These are phyloP conservation scores for Suhomyces chickasaworum DNA, from an alignment of 1,139 yeast genomes.

Conservation along the genomic window DNA sequence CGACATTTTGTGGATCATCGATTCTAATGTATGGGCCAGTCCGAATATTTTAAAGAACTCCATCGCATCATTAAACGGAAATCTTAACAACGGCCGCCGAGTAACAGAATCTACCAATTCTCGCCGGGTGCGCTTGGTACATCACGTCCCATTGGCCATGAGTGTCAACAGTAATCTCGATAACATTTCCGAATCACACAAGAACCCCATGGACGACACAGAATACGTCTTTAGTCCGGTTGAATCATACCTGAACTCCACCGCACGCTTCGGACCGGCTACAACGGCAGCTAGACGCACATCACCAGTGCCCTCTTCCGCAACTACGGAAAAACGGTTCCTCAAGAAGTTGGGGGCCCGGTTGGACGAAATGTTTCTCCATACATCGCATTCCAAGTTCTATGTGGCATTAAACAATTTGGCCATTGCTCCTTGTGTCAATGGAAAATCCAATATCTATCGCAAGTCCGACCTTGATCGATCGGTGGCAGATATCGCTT, in stretches of 20 bases:
- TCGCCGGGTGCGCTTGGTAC: constrained; percentile 67
- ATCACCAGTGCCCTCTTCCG: constrained; percentile 2
- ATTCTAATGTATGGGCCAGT: constrained; percentile 81
- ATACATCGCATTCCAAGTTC: constrained; percentile 83
- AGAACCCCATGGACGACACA: constrained; percentile 17
- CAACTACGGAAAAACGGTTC: constrained; percentile 15
- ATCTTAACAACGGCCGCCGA: constrained; percentile 50
- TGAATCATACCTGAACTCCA: constrained; percentile 1
- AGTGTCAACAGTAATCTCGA: constrained; percentile 24
- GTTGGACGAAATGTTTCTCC: constrained; percentile 82
- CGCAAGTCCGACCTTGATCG: constrained; percentile 67
- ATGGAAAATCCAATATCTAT: constrained; percentile 87
- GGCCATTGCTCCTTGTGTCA: constrained; percentile 87
- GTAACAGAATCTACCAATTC: constrained; percentile 16
- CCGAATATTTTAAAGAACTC: constrained; percentile 69
- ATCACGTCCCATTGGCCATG: constrained; percentile 75
- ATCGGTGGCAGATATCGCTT: constrained; percentile 46
- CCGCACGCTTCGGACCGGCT: neutral
- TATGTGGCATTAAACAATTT: constrained; percentile 75
- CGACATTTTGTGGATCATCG: constrained; percentile 86
- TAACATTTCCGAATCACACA: neutral
- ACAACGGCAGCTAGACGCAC: neutral
- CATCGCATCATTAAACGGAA: constrained; percentile 51
- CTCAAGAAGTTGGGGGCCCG: constrained; percentile 57
- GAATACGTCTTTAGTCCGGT: constrained; percentile 26